A percentile compares a stretch with the other conserved stretches of the same genome.
These are phyloP conservation scores for Solanum sitiens DNA, from an alignment of 257 asterid species.

Conservation along the genomic window DNA sequence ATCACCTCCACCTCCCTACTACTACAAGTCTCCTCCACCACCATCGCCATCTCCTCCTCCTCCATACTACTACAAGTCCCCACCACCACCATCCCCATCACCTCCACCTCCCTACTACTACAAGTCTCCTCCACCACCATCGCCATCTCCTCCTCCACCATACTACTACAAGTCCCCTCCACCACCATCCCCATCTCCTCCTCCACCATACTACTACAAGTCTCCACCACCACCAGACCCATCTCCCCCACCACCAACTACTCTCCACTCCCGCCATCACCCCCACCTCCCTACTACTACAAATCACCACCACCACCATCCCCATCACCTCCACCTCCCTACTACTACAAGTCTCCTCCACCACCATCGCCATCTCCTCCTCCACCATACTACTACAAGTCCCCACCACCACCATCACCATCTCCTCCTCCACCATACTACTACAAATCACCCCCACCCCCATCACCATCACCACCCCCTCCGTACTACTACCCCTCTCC, in stretches of 20 bases:
- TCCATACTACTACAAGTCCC: neutral
- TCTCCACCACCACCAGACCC: conserved; percentile 24
- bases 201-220: conserved; percentile 3
- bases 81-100: neutral
- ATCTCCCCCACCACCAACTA: conserved; percentile 15
- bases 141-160: neutral
- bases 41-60: neutral
- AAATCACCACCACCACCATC: conserved; percentile 19
- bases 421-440: conserved; percentile 5
- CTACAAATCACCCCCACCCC: conserved; percentile 20
- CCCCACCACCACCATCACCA: conserved; percentile 9
- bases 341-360: conserved; percentile 11
- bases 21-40: neutral
- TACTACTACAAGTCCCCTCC: conserved; percentile 9
- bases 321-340: neutral
- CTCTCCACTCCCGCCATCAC: conserved; percentile 10
- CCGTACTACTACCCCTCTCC: conserved; percentile 18
- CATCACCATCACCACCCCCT: conserved; percentile 10
- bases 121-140: conserved; percentile 9
- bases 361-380: conserved; percentile 11
- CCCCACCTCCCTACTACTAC: neutral
- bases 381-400: conserved; percentile 1
- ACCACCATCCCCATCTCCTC: conserved; percentile 1
- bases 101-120: conserved; percentile 11
- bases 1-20: neutral